Evolutionary conservation across 306 rosid genomes (phyloP), one percentile per base, ranked within the genome.

Genomic region (Castanopsis chinensis): DNA sequence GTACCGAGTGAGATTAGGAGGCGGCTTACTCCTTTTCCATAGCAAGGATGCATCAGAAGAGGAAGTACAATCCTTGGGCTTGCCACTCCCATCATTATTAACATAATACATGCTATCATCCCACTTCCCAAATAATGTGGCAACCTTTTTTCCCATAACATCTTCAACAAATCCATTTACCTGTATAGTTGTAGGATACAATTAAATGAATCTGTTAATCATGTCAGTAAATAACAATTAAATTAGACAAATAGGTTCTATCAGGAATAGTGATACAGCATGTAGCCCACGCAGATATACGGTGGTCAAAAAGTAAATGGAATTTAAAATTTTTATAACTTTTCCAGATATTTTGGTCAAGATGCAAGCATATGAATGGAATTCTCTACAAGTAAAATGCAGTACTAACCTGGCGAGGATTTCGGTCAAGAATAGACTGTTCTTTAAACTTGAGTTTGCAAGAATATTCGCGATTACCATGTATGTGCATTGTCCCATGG

Each of bases 81-180:
- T 94, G 55, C 75, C 80, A 80, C 84, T 83, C 52, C 82, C 85
- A 7, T 91, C 92, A 71, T 93, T 97, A 80, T 60, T 86, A 75
- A 80, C 71, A 81, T 83, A 95, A 82, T 90, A 87, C 73, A 95
- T 71, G 83, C 88, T 88, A 25, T 93, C 99, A 84, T 95, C 93
- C 99, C 99, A 95, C 89, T 95, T 95, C 72, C 99, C 99, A 83
- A 88, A 85, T 79, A 95, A 23, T 35, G 96, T 87, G 59, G 97
- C 97, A 58, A 79, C 86, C 61, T 90, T 93, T 79, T 82, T 83
- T 2, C 96, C 97, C 52, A 15, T 74, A 55, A 71, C 82, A 86
- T 93, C 97, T 93, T 93, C 96, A 82, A 95, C 83, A 88, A 76
- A 89, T 80, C 99, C 99, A 72, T 86, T 84, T 20, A 95, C 97